phyloP scores from a whole-genome alignment of 495 filamentous ascomycete species.

The Aspergillus kassunensis region DNA sequence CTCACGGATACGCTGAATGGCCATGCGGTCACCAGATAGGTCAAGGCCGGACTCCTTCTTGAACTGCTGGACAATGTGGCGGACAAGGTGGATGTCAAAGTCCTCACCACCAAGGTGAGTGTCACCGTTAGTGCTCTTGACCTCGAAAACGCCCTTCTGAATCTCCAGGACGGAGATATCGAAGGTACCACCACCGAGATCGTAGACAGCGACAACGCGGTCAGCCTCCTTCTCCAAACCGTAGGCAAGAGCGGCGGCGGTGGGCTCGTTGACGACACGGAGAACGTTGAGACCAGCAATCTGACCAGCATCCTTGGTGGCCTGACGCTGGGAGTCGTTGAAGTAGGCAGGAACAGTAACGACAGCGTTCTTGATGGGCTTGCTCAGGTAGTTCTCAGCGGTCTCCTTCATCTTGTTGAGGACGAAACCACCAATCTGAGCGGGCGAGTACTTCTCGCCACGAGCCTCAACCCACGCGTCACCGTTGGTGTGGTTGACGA shows the following conservation, averaged over 20 bases:
- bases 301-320: conserved; percentile 96
- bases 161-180: conserved; percentile 98
- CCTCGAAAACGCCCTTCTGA: conserved; percentile 96
- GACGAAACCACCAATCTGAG: conserved; percentile 95
- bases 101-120: conserved; percentile 98
- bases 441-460: conserved; percentile 96
- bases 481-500: conserved; percentile 95
- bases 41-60: conserved; percentile 95
- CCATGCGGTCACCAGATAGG: conserved; percentile 91
- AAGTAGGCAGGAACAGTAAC: conserved; percentile 97
- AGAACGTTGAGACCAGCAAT: conserved; percentile 94
- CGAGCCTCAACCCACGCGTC: conserved; percentile 97
- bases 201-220: conserved; percentile 90
- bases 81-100: conserved; percentile 95
- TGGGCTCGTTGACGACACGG: conserved; percentile 96
- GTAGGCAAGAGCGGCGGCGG: conserved; percentile 90
- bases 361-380: conserved; percentile 87
- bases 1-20: conserved; percentile 98
- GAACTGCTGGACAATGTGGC: conserved; percentile 91
- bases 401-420: conserved; percentile 99
- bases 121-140: conserved; percentile 98
- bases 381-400: conserved; percentile 84
- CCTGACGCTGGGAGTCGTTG: conserved; percentile 96
- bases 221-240: conserved; percentile 92
- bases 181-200: conserved; percentile 98